Conservation (phyloP, 257 asterid genomes). For the Anisodus acutangulus region DNA sequence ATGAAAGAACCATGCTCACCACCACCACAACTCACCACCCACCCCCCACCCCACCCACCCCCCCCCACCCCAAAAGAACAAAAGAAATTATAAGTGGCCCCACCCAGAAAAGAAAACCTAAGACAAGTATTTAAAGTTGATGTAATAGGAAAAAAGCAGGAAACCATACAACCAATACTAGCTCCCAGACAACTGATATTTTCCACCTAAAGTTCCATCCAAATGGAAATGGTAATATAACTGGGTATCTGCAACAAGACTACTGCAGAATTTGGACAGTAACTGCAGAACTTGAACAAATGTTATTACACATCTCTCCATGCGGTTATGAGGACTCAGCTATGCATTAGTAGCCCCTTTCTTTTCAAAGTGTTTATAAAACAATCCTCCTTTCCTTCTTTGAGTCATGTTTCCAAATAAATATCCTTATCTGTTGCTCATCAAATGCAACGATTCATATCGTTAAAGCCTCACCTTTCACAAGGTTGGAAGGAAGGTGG, state of each 20-base stretch:
- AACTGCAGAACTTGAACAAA: not conserved
- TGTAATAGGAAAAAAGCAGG: not conserved
- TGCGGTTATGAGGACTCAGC: not conserved
- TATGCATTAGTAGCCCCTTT: not conserved
- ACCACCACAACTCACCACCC: not conserved
- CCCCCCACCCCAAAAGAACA: not conserved
- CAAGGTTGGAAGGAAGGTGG: not conserved
- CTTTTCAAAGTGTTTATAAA: not conserved
- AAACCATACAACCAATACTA: constrained; percentile 2
- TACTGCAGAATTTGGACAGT: not conserved
- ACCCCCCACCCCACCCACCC: not conserved
- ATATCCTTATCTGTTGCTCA: not conserved
- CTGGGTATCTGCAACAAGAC: not conserved
- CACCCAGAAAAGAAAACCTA: not conserved
- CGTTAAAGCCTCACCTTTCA: not conserved
- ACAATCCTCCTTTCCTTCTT: not conserved
- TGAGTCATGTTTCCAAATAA: not conserved
- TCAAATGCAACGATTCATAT: not conserved
- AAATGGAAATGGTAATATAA: not conserved
- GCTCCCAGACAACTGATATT: constrained; percentile 1
- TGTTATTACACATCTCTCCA: not conserved
- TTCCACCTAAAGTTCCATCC: constrained; percentile 11
- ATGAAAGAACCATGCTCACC: not conserved
- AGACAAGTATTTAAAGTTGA: not conserved
- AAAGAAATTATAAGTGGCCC: not conserved